Conservation (phyloP, 1,284 basidiomycete species). For the Anthracocystis setariae region DNA sequence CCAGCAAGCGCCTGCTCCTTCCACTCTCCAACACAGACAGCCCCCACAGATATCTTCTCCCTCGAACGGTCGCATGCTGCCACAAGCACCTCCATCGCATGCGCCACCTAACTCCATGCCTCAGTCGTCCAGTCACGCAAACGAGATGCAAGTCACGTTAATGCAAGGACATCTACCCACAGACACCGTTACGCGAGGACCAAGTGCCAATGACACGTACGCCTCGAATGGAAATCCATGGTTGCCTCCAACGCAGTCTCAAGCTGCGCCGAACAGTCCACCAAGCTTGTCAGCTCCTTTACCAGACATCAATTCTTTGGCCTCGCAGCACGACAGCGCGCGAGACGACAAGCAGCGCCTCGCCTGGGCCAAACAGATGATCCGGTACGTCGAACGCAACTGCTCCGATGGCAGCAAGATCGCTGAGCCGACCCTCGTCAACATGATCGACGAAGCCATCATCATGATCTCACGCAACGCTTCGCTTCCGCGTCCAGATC, state of each 20-base stretch:
- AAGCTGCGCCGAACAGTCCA: conserved; percentile 9
- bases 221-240: neutral
- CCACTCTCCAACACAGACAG: conserved; percentile 2
- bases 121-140: conserved; percentile 13
- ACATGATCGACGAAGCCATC: conserved; percentile 75
- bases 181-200: conserved; percentile 10
- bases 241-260: conserved; percentile 4
- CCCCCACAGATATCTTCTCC: conserved; percentile 19
- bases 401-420: conserved; percentile 68
- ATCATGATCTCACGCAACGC: conserved; percentile 53
- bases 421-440: conserved; percentile 74
- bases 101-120: neutral
- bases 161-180: conserved; percentile 4
- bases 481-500: conserved; percentile 69
- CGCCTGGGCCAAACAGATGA: conserved; percentile 80
- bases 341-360: conserved; percentile 75
- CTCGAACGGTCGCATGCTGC: conserved; percentile 7
- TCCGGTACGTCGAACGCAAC: conserved; percentile 77
- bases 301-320: conserved; percentile 58
- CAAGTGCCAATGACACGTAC: conserved; percentile 21
- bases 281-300: conserved; percentile 53
- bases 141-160: conserved; percentile 31
- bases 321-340: conserved; percentile 43
- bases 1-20: neutral
- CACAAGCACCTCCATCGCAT: conserved; percentile 1